Base-by-base conservation (phyloP, 2,329 filamentous ascomycete species). In the Teratosphaeria zuluensis region DNA sequence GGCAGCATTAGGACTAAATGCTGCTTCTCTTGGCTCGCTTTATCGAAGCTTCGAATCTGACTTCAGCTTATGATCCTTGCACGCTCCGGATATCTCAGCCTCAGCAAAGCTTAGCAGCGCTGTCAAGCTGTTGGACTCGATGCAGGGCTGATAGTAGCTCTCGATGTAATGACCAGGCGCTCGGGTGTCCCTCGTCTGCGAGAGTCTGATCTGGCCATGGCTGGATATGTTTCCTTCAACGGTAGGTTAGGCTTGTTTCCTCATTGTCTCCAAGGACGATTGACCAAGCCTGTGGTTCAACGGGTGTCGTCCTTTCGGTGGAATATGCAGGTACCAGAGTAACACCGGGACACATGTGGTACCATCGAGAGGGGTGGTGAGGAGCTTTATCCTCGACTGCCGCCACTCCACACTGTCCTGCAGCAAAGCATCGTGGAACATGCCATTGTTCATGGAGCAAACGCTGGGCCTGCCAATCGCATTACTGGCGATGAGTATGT, bases 391-490 rank as follows among this genome's bases (percentile, higher is more conserved):
- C n/a, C 16, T 48, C 4, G 9, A 48, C 42, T 48, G 42, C 42
- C 42, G 42, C 42, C 42, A 48, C 42, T 48, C 21, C 42, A 48
- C 53, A 11, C 30, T 4, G 32, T 35, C 7, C 35, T 55, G 35
- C 53, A 35, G 42, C n/a, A 31, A 16, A 51, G 35, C 11, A 30
- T 32, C 38, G 42, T 38, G 24, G 11, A 52, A 33, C 54, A 64
- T 64, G 63, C 35, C 52, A 42, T 58, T 55, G 56, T 58, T 62
- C 54, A 42, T 65, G 48, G 54, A 52, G 38, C 60, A 56, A 51
- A 52, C 66, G 19, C 60, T 65, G 16, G 62, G 64, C 52, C 59
- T 69, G 31, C 65, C 67, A 33, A 61, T 35, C 59, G 60, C 65
- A 24, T 55, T 68, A 21, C 62, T 66, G 54, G 63, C 63, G 24